Conservation (phyloP, 768 basidiomycete species). For the Tephrocybe sp. region DNA sequence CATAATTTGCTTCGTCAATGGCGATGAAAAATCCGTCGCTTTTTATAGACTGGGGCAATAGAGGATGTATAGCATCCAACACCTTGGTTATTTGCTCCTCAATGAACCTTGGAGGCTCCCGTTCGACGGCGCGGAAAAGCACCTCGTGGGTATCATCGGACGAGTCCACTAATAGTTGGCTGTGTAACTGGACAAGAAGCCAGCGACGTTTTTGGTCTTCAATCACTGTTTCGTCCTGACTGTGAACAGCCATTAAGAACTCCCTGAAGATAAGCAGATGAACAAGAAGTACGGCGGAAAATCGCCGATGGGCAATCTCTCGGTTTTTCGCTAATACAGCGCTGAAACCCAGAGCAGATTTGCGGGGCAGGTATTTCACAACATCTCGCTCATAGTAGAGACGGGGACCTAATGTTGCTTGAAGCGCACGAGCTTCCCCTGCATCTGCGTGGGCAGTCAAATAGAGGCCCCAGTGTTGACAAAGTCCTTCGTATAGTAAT, state of each 20-base stretch:
- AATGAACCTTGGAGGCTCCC: neutral
- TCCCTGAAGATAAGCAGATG: neutral
- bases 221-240: neutral
- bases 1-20: conserved; percentile 5
- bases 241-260: neutral
- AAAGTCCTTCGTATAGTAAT: conserved; percentile 7
- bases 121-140: neutral
- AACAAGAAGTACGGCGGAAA: neutral
- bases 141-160: neutral
- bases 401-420: neutral
- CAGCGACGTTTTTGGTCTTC: conserved; percentile 1
- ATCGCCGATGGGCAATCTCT: neutral
- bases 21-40: neutral
- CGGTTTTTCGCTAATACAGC: neutral
- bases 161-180: neutral
- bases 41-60: neutral
- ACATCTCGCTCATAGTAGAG: neutral
- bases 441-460: neutral
- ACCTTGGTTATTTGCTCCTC: neutral
- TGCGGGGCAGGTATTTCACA: neutral
- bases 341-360: neutral
- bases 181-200: neutral
- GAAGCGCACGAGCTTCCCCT: neutral
- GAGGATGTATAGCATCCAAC: neutral
- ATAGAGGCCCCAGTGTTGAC: conserved; percentile 11